Conservation (phyloP, 805 yeast species). For the Barnettozyma wickerhamii region DNA sequence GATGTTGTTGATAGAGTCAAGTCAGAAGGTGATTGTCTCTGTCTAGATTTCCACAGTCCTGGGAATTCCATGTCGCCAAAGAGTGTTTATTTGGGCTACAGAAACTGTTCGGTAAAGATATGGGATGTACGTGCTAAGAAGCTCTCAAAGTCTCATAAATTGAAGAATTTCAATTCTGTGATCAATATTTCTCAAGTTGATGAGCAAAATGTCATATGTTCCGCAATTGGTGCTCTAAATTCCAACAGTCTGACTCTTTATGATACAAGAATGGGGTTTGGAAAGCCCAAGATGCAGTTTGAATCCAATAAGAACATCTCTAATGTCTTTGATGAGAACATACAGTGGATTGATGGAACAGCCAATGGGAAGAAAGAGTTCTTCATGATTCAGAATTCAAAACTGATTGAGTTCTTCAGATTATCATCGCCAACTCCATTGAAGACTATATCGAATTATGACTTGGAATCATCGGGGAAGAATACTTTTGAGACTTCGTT, state of each 20-base stretch:
- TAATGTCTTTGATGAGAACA: constrained; percentile 10
- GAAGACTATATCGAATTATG: constrained; percentile 8
- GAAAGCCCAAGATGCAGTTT: not conserved
- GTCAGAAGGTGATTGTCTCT: constrained; percentile 16
- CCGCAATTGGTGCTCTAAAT: constrained; percentile 8
- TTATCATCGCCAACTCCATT: constrained; percentile 4
- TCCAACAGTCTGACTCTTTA: constrained; percentile 8
- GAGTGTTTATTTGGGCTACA: constrained; percentile 14
- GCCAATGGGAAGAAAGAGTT: not conserved
- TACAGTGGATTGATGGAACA: constrained; percentile 1
- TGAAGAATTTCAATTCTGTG: constrained; percentile 9
- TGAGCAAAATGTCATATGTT: constrained; percentile 6
- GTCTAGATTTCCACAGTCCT: constrained; percentile 10
- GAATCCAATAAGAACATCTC: constrained; percentile 7
- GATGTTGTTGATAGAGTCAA: not conserved
- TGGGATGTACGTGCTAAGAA: constrained; percentile 17
- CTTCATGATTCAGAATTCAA: constrained; percentile 10
- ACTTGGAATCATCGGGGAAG: not conserved
- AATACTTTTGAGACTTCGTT: constrained; percentile 1
- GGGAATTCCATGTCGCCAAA: not conserved
- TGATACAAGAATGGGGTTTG: constrained; percentile 13
- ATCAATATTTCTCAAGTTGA: constrained; percentile 4
- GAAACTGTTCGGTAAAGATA: constrained; percentile 14
- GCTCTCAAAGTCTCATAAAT: not conserved
- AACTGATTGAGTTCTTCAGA: constrained; percentile 10